phyloP scores from a whole-genome alignment of 2,329 filamentous ascomycete genomes.

The Calonectria leucothoes region DNA sequence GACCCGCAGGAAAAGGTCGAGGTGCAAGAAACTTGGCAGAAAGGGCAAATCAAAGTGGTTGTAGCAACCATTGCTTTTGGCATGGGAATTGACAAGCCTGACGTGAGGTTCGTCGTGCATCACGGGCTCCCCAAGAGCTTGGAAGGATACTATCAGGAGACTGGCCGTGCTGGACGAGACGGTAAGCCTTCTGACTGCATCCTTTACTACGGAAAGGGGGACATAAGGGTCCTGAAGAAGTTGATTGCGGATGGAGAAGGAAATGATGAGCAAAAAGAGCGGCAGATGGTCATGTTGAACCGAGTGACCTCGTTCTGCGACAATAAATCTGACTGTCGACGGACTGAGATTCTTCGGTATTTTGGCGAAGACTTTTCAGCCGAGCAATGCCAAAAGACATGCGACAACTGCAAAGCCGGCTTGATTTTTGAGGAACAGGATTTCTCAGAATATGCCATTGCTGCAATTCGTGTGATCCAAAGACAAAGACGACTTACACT shows the following conservation, averaged over 20 bases:
- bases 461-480: slow-evolving; percentile 76
- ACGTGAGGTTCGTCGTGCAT: slow-evolving; percentile 97
- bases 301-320: slow-evolving; percentile 90
- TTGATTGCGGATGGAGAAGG: slow-evolving; percentile 89
- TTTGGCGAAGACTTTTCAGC: slow-evolving; percentile 87
- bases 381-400: slow-evolving; percentile 77
- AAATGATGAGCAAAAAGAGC: slow-evolving; percentile 81
- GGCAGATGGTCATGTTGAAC: slow-evolving; percentile 86
- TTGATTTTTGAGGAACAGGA: slow-evolving; percentile 79
- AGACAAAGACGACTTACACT: slow-evolving; percentile 74
- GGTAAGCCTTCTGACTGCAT: slow-evolving; percentile 89
- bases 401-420: slow-evolving; percentile 89
- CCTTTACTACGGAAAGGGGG: slow-evolving; percentile 86
- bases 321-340: slow-evolving; percentile 87
- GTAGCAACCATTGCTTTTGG: slow-evolving; percentile 99
- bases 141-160: slow-evolving; percentile 99
- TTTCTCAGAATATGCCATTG: slow-evolving; percentile 79
- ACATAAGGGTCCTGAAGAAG: slow-evolving; percentile 77
- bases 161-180: slow-evolving; percentile 92
- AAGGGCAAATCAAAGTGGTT: slow-evolving; percentile 83
- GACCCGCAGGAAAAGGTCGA: slow-evolving; percentile 72
- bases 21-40: slow-evolving; percentile 87
- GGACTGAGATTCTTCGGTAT: slow-evolving; percentile 90
- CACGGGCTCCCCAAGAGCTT: slow-evolving; percentile 93
- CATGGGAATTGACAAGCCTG: slow-evolving; percentile 99